phyloP scores from a whole-genome alignment of 805 yeast genomes.

The Starmerella gropengiesseri region DNA sequence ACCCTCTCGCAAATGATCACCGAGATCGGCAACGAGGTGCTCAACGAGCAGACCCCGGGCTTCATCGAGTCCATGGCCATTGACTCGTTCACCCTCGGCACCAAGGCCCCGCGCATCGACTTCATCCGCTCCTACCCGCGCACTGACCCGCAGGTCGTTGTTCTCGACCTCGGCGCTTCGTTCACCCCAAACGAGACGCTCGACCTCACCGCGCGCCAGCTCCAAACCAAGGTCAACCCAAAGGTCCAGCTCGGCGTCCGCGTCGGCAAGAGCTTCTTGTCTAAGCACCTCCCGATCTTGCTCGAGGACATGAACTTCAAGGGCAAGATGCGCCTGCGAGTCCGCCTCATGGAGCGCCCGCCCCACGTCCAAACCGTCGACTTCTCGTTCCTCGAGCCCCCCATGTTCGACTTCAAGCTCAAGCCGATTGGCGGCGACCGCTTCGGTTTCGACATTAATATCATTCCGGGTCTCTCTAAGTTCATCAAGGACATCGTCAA shows the following conservation, averaged over 20 bases:
- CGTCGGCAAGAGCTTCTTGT: constrained; percentile 61
- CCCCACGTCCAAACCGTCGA: constrained; percentile 92
- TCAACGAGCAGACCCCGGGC: constrained; percentile 74
- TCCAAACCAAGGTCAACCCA: constrained; percentile 76
- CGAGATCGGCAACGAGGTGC: constrained; percentile 71
- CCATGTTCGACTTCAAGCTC: constrained; percentile 75
- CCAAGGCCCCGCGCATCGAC: constrained; percentile 92
- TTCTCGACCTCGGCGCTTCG: constrained; percentile 94
- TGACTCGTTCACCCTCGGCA: constrained; percentile 81
- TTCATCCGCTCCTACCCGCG: constrained; percentile 79
- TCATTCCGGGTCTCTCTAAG: constrained; percentile 77
- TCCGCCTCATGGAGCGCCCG: constrained; percentile 79
- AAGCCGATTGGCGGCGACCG: constrained; percentile 71
- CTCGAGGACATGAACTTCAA: constrained; percentile 71
- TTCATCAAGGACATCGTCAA: constrained; percentile 75
- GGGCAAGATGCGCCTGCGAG: constrained; percentile 63
- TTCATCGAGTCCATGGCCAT: constrained; percentile 77
- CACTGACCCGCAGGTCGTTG: constrained; percentile 85
- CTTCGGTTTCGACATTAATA: constrained; percentile 73
- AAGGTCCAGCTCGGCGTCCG: constrained; percentile 64
- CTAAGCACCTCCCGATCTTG: constrained; percentile 56
- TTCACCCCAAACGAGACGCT: constrained; percentile 84
- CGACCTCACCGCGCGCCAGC: constrained; percentile 76
- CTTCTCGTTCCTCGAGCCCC: constrained; percentile 74
- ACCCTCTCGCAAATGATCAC: constrained; percentile 74